Percentiles rank a stretch among this genome's conserved stretches.
Evolutionary conservation across 2,329 filamentous ascomycete species (phyloP).

Genomic region (Calonectria hawksworthii): DNA sequence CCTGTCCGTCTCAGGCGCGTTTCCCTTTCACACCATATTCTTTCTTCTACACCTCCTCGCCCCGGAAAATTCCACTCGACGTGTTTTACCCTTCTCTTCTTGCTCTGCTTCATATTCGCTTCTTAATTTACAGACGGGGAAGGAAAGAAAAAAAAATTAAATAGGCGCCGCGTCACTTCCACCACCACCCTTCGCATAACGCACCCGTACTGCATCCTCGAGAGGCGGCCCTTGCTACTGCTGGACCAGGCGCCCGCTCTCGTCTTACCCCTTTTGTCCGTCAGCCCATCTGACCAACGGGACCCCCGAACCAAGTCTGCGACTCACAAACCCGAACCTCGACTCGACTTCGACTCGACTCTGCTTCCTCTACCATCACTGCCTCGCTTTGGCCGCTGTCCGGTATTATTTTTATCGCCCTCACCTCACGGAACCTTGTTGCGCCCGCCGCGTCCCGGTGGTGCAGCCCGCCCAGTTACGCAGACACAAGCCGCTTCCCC

Average conservation of each 20-base stretch:
- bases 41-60: slow-evolving; percentile 9
- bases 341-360: slow-evolving; percentile 6
- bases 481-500: not conserved
- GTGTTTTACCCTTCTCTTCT: slow-evolving; percentile 12
- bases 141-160: not conserved
- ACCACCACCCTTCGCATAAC: slow-evolving; percentile 5
- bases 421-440: not conserved
- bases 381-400: not conserved
- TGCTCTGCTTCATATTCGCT: not conserved
- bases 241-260: slow-evolving; percentile 41
- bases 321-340: not conserved
- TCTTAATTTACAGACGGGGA: not conserved
- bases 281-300: slow-evolving; percentile 29
- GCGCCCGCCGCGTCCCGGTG: slow-evolving; percentile 2
- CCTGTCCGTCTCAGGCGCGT: slow-evolving; percentile 18
- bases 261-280: slow-evolving; percentile 36
- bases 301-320: slow-evolving; percentile 11
- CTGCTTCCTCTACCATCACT: slow-evolving; percentile 4
- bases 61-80: slow-evolving; percentile 5
- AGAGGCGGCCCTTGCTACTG: slow-evolving; percentile 39
- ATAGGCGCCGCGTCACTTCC: slow-evolving; percentile 11
- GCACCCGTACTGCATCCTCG: slow-evolving; percentile 14
- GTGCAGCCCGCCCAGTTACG: slow-evolving; percentile 9
- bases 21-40: slow-evolving; percentile 18
- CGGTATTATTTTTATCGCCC: not conserved